Evolutionary conservation across 2,329 filamentous ascomycete species (phyloP).

Genomic region (Trichoderma gracile): DNA sequence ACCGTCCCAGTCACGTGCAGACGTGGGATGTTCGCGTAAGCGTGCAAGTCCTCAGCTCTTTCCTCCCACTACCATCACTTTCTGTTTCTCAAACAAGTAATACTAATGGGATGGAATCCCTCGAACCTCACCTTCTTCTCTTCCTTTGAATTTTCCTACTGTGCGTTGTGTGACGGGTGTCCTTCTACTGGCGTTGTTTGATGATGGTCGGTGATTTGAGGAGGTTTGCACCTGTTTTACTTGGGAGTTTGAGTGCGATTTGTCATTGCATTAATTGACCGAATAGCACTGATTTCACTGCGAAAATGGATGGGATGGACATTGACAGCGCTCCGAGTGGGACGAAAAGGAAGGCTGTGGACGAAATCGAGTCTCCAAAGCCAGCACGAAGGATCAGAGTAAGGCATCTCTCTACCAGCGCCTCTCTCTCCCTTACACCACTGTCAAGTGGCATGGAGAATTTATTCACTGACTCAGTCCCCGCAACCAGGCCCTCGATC

Average conservation of each 20-base stretch:
- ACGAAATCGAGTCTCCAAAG: conserved; percentile 40
- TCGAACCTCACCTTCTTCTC: neutral
- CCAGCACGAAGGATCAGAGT: conserved; percentile 53
- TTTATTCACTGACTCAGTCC: neutral
- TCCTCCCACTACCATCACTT: neutral
- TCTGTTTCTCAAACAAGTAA: neutral
- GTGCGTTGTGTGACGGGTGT: neutral
- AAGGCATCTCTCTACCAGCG: conserved; percentile 27
- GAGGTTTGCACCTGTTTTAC: neutral
- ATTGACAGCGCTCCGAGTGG: conserved; percentile 42
- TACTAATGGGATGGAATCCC: neutral
- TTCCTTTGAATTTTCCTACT: neutral
- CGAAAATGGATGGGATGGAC: conserved; percentile 45
- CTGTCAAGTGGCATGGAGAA: neutral
- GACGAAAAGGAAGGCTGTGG: conserved; percentile 53
- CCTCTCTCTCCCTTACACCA: neutral
- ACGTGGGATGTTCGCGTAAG: conserved; percentile 26
- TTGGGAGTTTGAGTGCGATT: neutral
- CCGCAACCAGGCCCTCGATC: conserved; percentile 69
- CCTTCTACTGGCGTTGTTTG: conserved; percentile 6
- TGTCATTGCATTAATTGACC: neutral
- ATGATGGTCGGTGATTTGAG: neutral
- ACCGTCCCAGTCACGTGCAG: conserved; percentile 23
- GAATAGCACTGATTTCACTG: neutral
- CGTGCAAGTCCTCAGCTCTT: neutral